Percentiles rank a stretch among this genome's conserved stretches.
phyloP scores from a whole-genome alignment of 148 eudicot genomes.

The Bassia scoparia region DNA sequence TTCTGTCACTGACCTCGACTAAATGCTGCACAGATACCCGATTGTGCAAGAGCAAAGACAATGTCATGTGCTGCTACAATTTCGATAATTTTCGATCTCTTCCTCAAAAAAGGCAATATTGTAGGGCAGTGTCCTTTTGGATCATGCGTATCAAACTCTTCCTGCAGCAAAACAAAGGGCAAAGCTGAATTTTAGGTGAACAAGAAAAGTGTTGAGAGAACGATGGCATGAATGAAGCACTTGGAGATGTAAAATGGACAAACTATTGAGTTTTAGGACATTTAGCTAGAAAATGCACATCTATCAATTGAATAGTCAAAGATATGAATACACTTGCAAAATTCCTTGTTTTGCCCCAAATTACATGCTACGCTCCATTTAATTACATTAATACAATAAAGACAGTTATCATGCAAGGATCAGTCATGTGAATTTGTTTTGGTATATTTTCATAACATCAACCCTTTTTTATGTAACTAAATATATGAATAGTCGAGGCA shows the following conservation, averaged over 20 bases:
- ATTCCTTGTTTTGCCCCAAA: too few species aligned
- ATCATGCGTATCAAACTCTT: slow-evolving; percentile 96
- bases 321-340: too few species aligned
- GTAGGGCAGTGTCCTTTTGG: slow-evolving; percentile 79
- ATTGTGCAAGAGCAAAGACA: slow-evolving; percentile 94
- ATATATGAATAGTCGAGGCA: too few species aligned
- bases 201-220: not conserved
- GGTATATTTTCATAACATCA: too few species aligned
- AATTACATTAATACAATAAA: too few species aligned
- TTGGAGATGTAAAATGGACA: not conserved
- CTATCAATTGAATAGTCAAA: not conserved
- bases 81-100: slow-evolving; percentile 83
- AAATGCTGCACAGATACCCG: slow-evolving; percentile 97
- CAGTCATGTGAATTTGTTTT: too few species aligned
- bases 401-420: too few species aligned
- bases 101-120: slow-evolving; percentile 70
- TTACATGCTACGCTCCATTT: too few species aligned
- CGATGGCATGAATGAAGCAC: not conserved
- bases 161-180: slow-evolving; percentile 43
- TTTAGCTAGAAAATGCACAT: not conserved
- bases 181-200: not conserved
- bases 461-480: too few species aligned
- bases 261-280: not conserved
- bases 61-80: slow-evolving; percentile 95
- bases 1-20: slow-evolving; percentile 57